Percentiles rank a stretch among this genome's conserved stretches.
Evolutionary conservation across 2,329 filamentous ascomycete species (phyloP).

Genomic region (Dothidotthia symphoricarpi): DNA sequence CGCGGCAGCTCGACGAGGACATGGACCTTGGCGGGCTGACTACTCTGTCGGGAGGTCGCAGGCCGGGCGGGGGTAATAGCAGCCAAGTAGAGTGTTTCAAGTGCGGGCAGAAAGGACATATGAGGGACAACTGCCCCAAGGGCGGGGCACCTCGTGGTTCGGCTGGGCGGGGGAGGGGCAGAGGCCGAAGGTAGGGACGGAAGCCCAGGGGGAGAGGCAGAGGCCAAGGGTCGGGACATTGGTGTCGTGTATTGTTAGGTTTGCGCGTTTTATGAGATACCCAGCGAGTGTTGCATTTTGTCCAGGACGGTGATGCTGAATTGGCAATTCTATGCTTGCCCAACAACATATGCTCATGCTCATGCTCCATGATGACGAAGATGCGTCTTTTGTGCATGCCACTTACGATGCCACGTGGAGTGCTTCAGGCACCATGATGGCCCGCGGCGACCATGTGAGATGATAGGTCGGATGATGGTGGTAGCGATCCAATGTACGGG

Average conservation of each 20-base stretch:
- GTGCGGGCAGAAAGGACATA: conserved; percentile 63
- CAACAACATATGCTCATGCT: too few species aligned
- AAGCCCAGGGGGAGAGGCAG: conserved; percentile 18
- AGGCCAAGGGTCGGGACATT: conserved; percentile 21
- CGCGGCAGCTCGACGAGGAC: conserved; percentile 64
- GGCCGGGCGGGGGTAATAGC: conserved; percentile 21
- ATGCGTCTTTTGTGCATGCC: too few species aligned
- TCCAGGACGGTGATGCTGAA: too few species aligned
- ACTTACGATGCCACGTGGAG: conserved; percentile 47
- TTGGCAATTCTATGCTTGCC: too few species aligned
- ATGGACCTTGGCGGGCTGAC: conserved; percentile 60
- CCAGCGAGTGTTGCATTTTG: too few species aligned
- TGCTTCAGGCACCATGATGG: conserved; percentile 45
- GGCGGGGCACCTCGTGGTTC: conserved; percentile 19
- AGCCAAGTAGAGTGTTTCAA: conserved; percentile 56
- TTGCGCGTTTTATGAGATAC: conserved; percentile 12
- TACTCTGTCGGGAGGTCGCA: conserved; percentile 57
- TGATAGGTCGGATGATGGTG: too few species aligned
- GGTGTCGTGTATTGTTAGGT: background rate
- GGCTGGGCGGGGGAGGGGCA: conserved; percentile 25
- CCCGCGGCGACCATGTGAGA: conserved; percentile 5
- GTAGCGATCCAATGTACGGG: too few species aligned
- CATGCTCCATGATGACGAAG: too few species aligned
- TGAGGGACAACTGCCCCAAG: conserved; percentile 55
- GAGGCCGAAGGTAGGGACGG: conserved; percentile 22